These are phyloP conservation scores for Zychaea mexicana DNA, from an alignment of 371 early-diverging fungal genomes.

Conservation along the genomic window DNA sequence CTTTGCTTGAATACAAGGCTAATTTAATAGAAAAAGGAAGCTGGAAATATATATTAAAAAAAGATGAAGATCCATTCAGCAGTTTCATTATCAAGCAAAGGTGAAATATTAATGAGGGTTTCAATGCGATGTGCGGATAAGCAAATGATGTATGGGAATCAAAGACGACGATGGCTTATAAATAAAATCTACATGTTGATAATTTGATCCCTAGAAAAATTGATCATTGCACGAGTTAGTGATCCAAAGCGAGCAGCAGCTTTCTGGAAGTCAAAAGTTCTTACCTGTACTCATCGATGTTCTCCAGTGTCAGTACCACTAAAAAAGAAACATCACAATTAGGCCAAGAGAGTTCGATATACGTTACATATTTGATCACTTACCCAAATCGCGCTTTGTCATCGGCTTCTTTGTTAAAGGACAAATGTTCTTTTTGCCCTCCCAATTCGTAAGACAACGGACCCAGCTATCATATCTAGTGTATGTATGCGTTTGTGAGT, in stretches of 20 bases:
- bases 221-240: neutral
- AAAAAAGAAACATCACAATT: neutral
- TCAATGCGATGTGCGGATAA: no score
- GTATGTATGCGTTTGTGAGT: no score
- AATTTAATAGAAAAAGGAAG: no score
- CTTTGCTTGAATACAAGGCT: no score
- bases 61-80: no score
- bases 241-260: neutral
- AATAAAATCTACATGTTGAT: slow-evolving; percentile 6
- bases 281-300: slow-evolving; percentile 81
- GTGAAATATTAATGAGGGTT: no score
- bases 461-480: slow-evolving; percentile 87
- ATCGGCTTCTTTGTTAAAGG: slow-evolving; percentile 93
- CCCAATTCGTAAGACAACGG: slow-evolving; percentile 81
- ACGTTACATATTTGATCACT: neutral
- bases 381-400: slow-evolving; percentile 83
- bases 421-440: slow-evolving; percentile 84
- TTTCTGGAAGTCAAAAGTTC: neutral
- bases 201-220: neutral
- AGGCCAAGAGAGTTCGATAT: neutral
- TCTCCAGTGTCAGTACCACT: slow-evolving; percentile 80
- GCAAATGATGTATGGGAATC: no score
- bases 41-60: no score
- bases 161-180: no score
- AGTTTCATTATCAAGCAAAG: no score